Conservation (phyloP, 306 rosid species). For the Canavalia ensiformis region DNA sequence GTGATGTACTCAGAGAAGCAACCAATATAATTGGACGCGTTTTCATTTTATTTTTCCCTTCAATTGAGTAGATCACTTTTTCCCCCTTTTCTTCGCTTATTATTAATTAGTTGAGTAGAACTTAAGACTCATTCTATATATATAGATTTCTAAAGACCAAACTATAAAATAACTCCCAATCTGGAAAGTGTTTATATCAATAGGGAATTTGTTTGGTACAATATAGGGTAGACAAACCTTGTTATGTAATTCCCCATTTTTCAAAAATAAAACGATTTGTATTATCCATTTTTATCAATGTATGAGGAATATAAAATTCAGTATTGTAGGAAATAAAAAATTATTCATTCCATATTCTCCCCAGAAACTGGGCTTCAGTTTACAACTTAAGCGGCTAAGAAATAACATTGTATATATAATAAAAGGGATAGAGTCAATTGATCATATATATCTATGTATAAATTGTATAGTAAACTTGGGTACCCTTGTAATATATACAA, state of each 20-base stretch:
- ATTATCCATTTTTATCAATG: background rate
- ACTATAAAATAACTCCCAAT: background rate
- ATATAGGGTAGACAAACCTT: background rate
- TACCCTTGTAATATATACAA: no score
- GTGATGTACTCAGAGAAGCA: slow-evolving; percentile 53
- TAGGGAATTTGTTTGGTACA: background rate
- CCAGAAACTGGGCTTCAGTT: no score
- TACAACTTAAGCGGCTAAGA: no score
- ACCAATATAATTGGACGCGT: slow-evolving; percentile 45
- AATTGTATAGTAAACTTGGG: no score
- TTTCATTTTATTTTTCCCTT: slow-evolving; percentile 41
- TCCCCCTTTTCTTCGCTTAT: slow-evolving; percentile 19
- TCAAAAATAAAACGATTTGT: background rate
- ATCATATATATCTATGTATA: no score
- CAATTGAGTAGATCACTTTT: slow-evolving; percentile 16
- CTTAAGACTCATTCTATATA: slow-evolving; percentile 37
- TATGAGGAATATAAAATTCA: background rate
- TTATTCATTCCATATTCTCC: background rate
- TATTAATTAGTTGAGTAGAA: slow-evolving; percentile 52
- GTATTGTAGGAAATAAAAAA: background rate
- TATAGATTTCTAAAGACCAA: background rate
- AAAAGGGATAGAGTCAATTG: no score
- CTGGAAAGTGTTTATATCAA: background rate
- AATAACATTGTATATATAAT: no score
- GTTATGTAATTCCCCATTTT: background rate